Conservation (phyloP, 2,329 filamentous ascomycete genomes). For the Dendryphion nanum region DNA sequence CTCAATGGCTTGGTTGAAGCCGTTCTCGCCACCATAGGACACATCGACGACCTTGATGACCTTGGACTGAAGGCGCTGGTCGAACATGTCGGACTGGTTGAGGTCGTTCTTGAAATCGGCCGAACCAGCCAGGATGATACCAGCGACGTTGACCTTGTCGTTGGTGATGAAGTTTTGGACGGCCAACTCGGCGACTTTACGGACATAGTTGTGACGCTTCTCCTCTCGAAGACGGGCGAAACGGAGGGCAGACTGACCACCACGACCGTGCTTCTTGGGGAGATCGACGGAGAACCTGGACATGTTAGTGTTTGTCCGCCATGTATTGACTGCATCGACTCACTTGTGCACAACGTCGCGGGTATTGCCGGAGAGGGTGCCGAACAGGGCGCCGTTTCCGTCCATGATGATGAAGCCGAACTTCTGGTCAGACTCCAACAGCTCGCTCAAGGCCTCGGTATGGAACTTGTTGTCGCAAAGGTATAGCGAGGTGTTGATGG, state of each 20-base stretch:
- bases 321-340: constrained; percentile 6
- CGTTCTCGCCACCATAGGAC: constrained; percentile 97
- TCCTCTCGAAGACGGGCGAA: constrained; percentile 99
- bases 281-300: constrained; percentile 83
- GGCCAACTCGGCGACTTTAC: constrained; percentile 95
- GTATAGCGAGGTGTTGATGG: constrained; percentile 98
- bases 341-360: constrained; percentile 90
- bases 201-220: constrained; percentile 99
- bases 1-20: constrained; percentile 99
- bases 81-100: constrained; percentile 96
- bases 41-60: constrained; percentile 99
- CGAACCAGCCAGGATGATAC: constrained; percentile 91
- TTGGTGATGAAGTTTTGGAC: constrained; percentile 99
- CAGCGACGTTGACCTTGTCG: constrained; percentile 97
- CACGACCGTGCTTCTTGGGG: constrained; percentile 99
- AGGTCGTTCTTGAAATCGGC: constrained; percentile 99
- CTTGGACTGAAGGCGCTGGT: constrained; percentile 84
- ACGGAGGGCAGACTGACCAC: constrained; percentile 99
- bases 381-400: constrained; percentile 96
- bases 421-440: constrained; percentile 97
- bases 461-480: constrained; percentile 99
- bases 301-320: neutral
- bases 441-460: constrained; percentile 92
- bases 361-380: constrained; percentile 95
- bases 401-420: constrained; percentile 99